These are phyloP conservation scores for Aspergillus bombycis DNA, from an alignment of 2,329 filamentous ascomycete species.

Conservation along the genomic window DNA sequence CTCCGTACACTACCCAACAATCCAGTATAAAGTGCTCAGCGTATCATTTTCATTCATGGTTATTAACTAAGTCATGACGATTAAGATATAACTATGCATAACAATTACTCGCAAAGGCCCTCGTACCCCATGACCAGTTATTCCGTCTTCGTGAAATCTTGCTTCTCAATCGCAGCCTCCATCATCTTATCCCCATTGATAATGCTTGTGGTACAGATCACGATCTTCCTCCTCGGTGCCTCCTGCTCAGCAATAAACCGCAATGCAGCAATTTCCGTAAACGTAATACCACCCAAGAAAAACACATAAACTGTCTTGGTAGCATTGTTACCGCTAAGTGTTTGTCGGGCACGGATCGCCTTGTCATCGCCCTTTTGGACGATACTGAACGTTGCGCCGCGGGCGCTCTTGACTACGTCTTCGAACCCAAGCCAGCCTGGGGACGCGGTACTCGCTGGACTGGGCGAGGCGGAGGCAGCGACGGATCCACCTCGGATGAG, in stretches of 20 bases:
- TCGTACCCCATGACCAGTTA: conserved; percentile 10
- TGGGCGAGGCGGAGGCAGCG: conserved; percentile 42
- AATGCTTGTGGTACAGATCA: conserved; percentile 91
- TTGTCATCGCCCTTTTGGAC: conserved; percentile 91
- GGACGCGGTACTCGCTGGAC: conserved; percentile 60
- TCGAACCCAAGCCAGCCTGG: conserved; percentile 95
- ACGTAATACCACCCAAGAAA: conserved; percentile 94
- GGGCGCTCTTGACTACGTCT: conserved; percentile 82
- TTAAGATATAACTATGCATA: neutral
- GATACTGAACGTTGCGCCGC: conserved; percentile 88
- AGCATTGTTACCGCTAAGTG: conserved; percentile 73
- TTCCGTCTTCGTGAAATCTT: conserved; percentile 55
- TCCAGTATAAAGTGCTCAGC: neutral
- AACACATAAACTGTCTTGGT: conserved; percentile 94
- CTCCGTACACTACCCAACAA: neutral
- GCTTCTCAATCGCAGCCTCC: conserved; percentile 77
- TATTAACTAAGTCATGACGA: neutral
- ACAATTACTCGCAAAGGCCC: neutral
- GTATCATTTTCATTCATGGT: conserved; percentile 7
- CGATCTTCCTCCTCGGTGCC: conserved; percentile 77
- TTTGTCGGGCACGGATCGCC: conserved; percentile 80
- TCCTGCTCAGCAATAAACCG: conserved; percentile 86
- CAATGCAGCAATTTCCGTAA: conserved; percentile 92
- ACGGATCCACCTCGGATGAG: conserved; percentile 67
- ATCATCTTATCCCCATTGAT: conserved; percentile 89